Evolutionary conservation across 257 asterid genomes (phyloP), one percentile per base, ranked within the genome.

Genomic region (Scutellaria barbata): DNA sequence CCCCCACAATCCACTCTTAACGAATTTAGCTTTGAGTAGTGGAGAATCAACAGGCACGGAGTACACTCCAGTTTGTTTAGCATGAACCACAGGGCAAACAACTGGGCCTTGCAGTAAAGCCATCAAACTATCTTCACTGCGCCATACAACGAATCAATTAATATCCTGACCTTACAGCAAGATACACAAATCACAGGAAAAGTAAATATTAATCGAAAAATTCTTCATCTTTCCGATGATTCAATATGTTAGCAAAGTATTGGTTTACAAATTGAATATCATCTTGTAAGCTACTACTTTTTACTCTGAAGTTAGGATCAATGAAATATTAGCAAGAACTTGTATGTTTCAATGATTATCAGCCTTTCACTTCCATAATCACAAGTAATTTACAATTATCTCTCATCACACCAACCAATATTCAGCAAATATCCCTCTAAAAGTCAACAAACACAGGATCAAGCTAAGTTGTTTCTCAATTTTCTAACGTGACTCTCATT

Each of bases 101-200:
- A 92, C 92, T 5, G 88, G 85, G 76, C 90, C 85, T 84, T 81
- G 96, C 48, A 87, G 69, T 47, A 90, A 82, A 81, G 75, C 89
- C 96, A 90, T 90, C 75, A 35, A 64, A 63, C 70, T 64, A 74
- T 71, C 81, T 69, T 52, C 66, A 30, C 5, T 7, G 53, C 78
- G 47, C 69, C 81, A 45, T 61, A 13, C 41, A 51, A 52, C 5
- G 53, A 59, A 56, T 25, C 42, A 62, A 74, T 74, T 57, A 18
- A 59, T 60, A 61, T 65, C 37, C 53, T 18, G 0, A 54, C 9
- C 54, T 30, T 30, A 30, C 11, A 10, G 52, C 46, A 20, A n/a
- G n/a, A 7, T 8, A 33, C 35, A 52, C 46, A 61, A 40, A 25
- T 8, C 50, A 22, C 42, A 8, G 56, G 30, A 54, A 41, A 10